phyloP scores from a whole-genome alignment of 345 rosid genomes.

The Xanthoceras sorbifolium region DNA sequence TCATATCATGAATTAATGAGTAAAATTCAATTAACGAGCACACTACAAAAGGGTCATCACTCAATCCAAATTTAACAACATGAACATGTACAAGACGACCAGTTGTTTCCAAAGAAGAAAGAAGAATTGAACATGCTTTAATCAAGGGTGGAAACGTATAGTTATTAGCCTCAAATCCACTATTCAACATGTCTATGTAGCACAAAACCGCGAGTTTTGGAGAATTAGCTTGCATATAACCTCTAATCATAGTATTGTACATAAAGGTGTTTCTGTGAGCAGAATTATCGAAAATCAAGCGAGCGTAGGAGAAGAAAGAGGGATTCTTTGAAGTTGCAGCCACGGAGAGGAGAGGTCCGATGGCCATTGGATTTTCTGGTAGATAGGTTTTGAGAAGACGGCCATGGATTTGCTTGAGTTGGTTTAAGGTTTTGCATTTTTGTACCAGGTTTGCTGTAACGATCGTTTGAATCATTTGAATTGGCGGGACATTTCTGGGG shows the following conservation, averaged over 20 bases:
- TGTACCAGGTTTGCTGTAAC: conserved; percentile 1
- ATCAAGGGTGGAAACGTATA: conserved; percentile 40
- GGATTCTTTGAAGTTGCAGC: conserved; percentile 28
- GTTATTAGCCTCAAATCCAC: conserved; percentile 28
- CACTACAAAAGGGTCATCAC: conserved; percentile 32
- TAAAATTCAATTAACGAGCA: conserved; percentile 44
- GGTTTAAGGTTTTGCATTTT: conserved; percentile 32
- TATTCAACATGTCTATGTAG: conserved; percentile 32
- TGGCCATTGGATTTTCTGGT: conserved; percentile 22
- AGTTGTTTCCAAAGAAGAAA: not conserved
- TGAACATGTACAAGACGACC: conserved; percentile 38
- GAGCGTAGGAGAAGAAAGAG: conserved; percentile 32
- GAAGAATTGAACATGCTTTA: conserved; percentile 34
- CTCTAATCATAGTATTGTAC: conserved; percentile 39
- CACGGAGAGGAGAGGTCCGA: conserved; percentile 32
- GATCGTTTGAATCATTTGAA: conserved; percentile 27
- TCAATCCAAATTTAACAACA: conserved; percentile 32
- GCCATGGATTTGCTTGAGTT: conserved; percentile 38
- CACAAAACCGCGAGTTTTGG: conserved; percentile 24
- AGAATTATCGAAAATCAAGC: conserved; percentile 24
- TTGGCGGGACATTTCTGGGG: conserved; percentile 6
- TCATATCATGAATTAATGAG: conserved; percentile 15
- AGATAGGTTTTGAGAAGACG: conserved; percentile 28
- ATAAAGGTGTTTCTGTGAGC: conserved; percentile 32
- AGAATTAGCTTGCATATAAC: conserved; percentile 24